These are phyloP conservation scores for Phytophthora fragariaefolia DNA, from an alignment of 352 stramenopile genomes.

Conservation along the genomic window DNA sequence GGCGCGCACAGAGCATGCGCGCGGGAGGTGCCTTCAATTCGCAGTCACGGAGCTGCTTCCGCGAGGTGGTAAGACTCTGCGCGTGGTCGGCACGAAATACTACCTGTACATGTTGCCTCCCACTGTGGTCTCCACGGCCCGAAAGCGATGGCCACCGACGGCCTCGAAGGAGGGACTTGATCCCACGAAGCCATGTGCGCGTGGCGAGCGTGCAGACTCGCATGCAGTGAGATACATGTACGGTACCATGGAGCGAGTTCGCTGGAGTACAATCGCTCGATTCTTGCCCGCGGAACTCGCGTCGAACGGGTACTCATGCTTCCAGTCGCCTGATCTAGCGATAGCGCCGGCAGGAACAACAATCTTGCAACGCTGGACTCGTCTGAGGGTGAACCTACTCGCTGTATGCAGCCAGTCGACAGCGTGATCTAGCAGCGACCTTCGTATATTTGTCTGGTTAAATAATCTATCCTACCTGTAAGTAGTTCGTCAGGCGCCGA, in stretches of 20 bases:
- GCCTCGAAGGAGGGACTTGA: constrained; percentile 2
- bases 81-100: constrained; percentile 29
- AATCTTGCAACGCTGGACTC: constrained; percentile 1
- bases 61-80: constrained; percentile 26
- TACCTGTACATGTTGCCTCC: constrained; percentile 21
- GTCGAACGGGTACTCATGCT: constrained; percentile 6
- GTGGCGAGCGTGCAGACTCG: not conserved
- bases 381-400: constrained; percentile 10
- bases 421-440: not conserved
- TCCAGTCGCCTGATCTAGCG: not conserved
- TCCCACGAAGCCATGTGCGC: not conserved
- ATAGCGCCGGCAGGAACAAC: not conserved
- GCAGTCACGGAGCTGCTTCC: constrained; percentile 14
- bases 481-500: not conserved
- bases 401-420: constrained; percentile 9
- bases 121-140: constrained; percentile 16
- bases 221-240: too few species aligned
- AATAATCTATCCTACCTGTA: constrained; percentile 22
- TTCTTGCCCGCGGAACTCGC: constrained; percentile 19
- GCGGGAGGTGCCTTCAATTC: constrained; percentile 28
- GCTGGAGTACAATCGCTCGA: not conserved
- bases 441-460: constrained; percentile 3
- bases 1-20: constrained; percentile 23
- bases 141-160: constrained; percentile 24
- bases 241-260: not conserved